Base-by-base conservation (phyloP, 192 early-diverging fungal species). In the Diversispora eburnea region DNA sequence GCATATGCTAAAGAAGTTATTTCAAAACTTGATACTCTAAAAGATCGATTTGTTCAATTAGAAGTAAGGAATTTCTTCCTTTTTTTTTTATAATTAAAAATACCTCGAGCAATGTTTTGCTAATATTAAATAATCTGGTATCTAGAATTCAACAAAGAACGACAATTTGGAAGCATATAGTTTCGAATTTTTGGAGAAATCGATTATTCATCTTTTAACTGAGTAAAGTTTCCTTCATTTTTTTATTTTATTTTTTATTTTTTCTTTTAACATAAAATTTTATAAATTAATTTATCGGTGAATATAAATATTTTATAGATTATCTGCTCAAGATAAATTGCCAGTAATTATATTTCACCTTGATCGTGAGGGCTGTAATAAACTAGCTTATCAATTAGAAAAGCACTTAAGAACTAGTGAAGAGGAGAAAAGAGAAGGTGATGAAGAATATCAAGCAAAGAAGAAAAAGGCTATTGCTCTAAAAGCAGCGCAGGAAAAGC, bases 321-420 rank as follows among this genome's bases (percentile, higher is more conserved):
- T 84, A 3, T 69, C 72, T 19, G 47, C 60, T 52, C 69, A 82
- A 43, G 79, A 77, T 41, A 83, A 84, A 45, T 66, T 77, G 7
- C 82, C 82, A 0, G 82, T 82, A 7, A 80, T 83, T n/a, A 49
- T 80, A 12, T 83, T 83, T 70, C 64, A 75, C 70, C 84, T 81
- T 76, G 75, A 76, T 58, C 82, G 83, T 3, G 25, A 59, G 9
- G 39, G 60, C 3, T 82, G 81, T 63, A 70, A 70, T 54, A 25
- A 42, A 0, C 48, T 83, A 8, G 82, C 79, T 5, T 6, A 54
- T 2, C 41, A 41, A 8, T 39, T 83, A 3, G 70, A 45, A 20
- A n/a, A 61, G 4, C 49, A 80, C 15, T 58, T 83, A 56, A 72
- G 64, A 3, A 49, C 9, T 12, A 67, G 54, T 33, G 81, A 83